These are phyloP conservation scores for Blechomonas ayalai DNA, from an alignment of 208 protist species.

Conservation along the genomic window DNA sequence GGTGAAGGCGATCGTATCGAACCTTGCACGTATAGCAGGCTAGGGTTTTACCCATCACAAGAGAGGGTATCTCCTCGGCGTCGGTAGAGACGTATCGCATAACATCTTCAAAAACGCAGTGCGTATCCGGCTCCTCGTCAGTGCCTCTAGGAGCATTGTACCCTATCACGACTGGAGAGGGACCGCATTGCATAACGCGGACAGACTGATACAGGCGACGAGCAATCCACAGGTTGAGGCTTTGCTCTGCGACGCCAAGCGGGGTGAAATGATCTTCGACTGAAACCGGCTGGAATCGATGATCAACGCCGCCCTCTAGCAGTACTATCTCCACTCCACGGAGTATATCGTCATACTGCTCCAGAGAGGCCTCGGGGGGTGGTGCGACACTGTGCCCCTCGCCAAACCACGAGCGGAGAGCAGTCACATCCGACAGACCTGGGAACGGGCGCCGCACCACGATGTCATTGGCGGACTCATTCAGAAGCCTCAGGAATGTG, in stretches of 20 bases:
- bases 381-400: neutral
- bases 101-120: constrained; percentile 66
- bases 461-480: neutral
- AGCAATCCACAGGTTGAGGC: constrained; percentile 63
- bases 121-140: constrained; percentile 62
- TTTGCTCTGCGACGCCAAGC: constrained; percentile 35
- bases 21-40: constrained; percentile 88
- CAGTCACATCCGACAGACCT: constrained; percentile 1
- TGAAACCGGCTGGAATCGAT: too few species aligned
- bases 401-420: neutral
- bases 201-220: constrained; percentile 47
- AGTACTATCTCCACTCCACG: constrained; percentile 35
- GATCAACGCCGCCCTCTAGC: constrained; percentile 21
- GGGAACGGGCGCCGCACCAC: neutral
- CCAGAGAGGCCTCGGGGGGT: neutral
- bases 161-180: constrained; percentile 42
- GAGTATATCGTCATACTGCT: constrained; percentile 12
- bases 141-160: constrained; percentile 38
- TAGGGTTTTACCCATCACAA: constrained; percentile 39
- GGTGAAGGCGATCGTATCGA: constrained; percentile 87
- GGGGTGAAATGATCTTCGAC: too few species aligned
- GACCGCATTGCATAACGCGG: constrained; percentile 20
- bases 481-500: neutral
- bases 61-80: constrained; percentile 22
- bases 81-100: constrained; percentile 55